Base-by-base conservation (phyloP, 345 rosid species). In the Eucalyptus tenuipes region DNA sequence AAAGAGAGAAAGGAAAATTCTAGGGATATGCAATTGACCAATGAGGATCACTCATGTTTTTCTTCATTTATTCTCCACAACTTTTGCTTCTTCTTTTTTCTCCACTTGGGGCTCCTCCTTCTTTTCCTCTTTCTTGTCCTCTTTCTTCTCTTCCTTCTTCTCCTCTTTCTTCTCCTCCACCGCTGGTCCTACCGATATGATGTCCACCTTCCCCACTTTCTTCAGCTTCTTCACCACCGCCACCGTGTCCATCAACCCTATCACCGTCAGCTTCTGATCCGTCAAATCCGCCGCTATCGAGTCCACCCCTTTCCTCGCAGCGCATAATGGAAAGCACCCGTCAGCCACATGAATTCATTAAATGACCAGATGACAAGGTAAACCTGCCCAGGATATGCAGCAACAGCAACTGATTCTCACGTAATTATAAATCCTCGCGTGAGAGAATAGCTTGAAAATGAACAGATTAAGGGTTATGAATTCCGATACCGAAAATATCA, bases 201-300 rank as follows among this genome's bases (percentile, higher is more conserved):
- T 89, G 18, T 91, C 91, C 20, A 85, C 75, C 53, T 87, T 88
- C 33, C 92, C 91, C 29, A 89, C 64, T 17, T 87, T 91, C 92
- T 91, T 91, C 57, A 89, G 88, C 90, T 90, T 91, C 87, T 88
- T 88, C 82, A 89, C 92, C 48, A 91, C 88, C 29, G 90, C 91
- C 86, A 89, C 86, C 33, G 88, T 75, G 89, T 91, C 92, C 90
- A 91, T 87, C 64, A 87, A 40, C 15, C 92, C 92, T 50, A 89
- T 85, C 68, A 89, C 88, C 7, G 90, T 91, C 89, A 91, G 59
- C 90, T 85, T 91, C 90, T 88, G 91, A 44, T 91, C 91, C 50
- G 89, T 90, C 66, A 87, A 22, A 24, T 91, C 90, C 12, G 91
- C 91, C 12, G 88, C 90, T 42, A 91, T 88, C 6, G 91, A 88